Percentiles rank a stretch among this genome's conserved stretches.
Evolutionary conservation across 176 grass and related monocot genomes (phyloP).

Genomic region (Phoenix roebelenii): DNA sequence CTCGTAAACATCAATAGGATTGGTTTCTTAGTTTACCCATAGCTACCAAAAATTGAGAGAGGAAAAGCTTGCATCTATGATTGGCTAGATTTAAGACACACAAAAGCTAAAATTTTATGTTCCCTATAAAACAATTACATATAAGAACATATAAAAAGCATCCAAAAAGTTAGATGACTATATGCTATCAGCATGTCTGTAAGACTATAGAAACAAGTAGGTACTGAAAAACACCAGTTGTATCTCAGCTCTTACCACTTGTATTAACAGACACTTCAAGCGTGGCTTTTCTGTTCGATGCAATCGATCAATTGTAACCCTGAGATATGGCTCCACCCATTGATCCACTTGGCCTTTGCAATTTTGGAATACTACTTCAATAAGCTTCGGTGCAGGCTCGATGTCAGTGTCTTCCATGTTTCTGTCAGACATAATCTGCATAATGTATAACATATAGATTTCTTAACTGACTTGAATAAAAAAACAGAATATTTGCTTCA

Average conservation of each 20-base stretch:
- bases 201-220: constrained; percentile 1
- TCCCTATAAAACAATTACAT: too few species aligned
- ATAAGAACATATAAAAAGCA: too few species aligned
- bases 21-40: too few species aligned
- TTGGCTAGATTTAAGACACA: too few species aligned
- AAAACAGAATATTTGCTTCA: too few species aligned
- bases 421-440: constrained; percentile 72
- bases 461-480: too few species aligned
- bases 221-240: neutral
- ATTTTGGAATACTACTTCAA: constrained; percentile 85
- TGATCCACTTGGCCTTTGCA: constrained; percentile 78
- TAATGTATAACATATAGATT: neutral
- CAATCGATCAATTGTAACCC: constrained; percentile 59
- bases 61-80: too few species aligned
- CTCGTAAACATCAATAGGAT: too few species aligned
- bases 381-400: constrained; percentile 76
- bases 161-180: too few species aligned
- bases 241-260: constrained; percentile 50
- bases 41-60: too few species aligned
- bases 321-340: constrained; percentile 73
- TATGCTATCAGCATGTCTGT: constrained; percentile 1
- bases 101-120: too few species aligned
- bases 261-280: constrained; percentile 71
- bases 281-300: constrained; percentile 48
- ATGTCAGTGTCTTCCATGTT: constrained; percentile 84